Percentiles rank a stretch among this genome's conserved stretches.
These are phyloP conservation scores for Stemphylium lycopersici DNA, from an alignment of 2,329 filamentous ascomycete genomes.

Conservation along the genomic window DNA sequence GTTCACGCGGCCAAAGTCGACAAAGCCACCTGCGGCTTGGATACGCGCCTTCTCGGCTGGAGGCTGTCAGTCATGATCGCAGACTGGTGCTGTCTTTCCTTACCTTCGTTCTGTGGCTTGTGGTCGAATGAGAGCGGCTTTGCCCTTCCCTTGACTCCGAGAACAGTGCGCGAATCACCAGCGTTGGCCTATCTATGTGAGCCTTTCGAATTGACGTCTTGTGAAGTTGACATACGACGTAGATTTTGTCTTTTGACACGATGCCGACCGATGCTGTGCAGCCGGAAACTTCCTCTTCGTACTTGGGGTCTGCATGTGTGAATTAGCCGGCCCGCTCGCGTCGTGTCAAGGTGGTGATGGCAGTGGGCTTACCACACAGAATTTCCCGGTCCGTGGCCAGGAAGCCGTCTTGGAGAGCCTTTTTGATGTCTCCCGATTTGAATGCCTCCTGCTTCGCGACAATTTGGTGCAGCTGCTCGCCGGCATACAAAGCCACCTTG, in stretches of 20 bases:
- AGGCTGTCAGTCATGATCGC: constrained; percentile 21
- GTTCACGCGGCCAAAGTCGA: constrained; percentile 98
- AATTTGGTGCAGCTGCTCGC: constrained; percentile 92
- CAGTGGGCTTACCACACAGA: constrained; percentile 73
- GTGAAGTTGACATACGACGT: constrained; percentile 73
- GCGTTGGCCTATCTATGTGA: constrained; percentile 77
- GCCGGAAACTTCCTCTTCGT: constrained; percentile 96
- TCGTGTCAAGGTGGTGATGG: constrained; percentile 3
- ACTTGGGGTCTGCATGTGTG: constrained; percentile 77
- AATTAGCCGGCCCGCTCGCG: constrained; percentile 35
- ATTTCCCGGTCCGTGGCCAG: constrained; percentile 95
- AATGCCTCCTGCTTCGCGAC: constrained; percentile 94
- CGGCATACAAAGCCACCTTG: constrained; percentile 91
- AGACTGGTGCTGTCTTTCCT: neutral
- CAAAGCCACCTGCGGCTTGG: constrained; percentile 92
- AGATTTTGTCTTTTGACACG: constrained; percentile 90
- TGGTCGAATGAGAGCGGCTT: constrained; percentile 99
- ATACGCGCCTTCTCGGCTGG: constrained; percentile 94
- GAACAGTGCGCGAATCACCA: constrained; percentile 91
- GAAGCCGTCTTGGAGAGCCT: constrained; percentile 96
- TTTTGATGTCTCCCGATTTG: constrained; percentile 87
- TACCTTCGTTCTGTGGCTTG: constrained; percentile 98
- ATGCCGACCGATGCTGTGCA: constrained; percentile 94
- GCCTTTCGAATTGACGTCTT: neutral
- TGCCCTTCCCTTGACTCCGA: constrained; percentile 95